These are phyloP conservation scores for Leishmania lainsoni DNA, from an alignment of 208 protist genomes.

Conservation along the genomic window DNA sequence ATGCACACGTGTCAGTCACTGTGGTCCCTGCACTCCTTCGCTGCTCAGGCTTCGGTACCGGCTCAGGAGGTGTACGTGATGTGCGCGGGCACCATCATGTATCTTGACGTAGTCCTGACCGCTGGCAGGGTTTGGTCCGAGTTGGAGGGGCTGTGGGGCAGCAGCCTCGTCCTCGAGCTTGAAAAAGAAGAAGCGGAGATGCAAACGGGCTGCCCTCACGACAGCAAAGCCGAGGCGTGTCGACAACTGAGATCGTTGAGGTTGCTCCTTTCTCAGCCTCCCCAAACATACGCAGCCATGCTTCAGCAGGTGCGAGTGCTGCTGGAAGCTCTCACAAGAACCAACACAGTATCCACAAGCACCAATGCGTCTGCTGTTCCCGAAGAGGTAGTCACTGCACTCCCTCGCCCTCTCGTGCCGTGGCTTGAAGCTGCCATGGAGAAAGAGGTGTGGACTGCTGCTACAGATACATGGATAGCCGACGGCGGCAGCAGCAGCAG, in stretches of 20 bases:
- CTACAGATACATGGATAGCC: background rate
- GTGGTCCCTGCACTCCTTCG: constrained; percentile 26
- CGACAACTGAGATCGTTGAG: background rate
- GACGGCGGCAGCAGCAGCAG: background rate
- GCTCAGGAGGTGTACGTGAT: constrained; percentile 55
- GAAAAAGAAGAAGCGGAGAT: background rate
- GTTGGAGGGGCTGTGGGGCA: constrained; percentile 28
- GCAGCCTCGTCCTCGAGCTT: background rate
- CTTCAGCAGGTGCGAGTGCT: constrained; percentile 29
- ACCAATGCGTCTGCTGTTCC: background rate
- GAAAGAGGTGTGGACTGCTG: constrained; percentile 22
- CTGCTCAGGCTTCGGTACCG: constrained; percentile 45
- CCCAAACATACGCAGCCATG: constrained; percentile 22
- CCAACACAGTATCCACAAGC: background rate
- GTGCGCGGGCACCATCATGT: constrained; percentile 46
- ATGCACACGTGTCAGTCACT: constrained; percentile 30
- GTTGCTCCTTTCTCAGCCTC: constrained; percentile 26
- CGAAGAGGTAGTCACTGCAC: background rate
- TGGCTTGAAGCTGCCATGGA: constrained; percentile 24
- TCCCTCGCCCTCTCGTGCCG: constrained; percentile 21
- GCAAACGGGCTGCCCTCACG: background rate
- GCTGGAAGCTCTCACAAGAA: constrained; percentile 18
- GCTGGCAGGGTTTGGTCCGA: constrained; percentile 26
- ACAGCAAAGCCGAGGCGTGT: background rate
- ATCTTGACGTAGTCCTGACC: constrained; percentile 49